phyloP scores from a whole-genome alignment of 1,139 yeast species.

The Meyerozyma carpophila region DNA sequence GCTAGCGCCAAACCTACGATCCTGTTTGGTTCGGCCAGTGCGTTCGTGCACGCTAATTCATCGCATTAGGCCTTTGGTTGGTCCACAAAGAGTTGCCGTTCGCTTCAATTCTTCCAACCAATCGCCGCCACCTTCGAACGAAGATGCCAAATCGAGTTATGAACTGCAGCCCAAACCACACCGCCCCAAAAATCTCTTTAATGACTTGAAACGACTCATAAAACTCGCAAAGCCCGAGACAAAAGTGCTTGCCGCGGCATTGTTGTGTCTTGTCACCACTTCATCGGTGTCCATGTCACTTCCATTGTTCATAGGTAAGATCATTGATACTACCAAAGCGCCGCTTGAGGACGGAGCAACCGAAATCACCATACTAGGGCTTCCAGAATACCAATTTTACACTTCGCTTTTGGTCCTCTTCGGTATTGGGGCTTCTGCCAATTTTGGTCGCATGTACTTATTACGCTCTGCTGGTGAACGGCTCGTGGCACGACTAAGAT shows the following conservation, averaged over 20 bases:
- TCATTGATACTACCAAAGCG: conserved; percentile 35
- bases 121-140: background rate
- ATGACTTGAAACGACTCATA: conserved; percentile 23
- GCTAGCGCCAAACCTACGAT: background rate
- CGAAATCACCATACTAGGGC: conserved; percentile 23
- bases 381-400: conserved; percentile 30
- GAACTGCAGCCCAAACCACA: conserved; percentile 3
- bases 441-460: conserved; percentile 73
- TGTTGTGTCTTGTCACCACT: conserved; percentile 55
- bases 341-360: conserved; percentile 21
- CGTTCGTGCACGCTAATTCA: background rate
- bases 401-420: conserved; percentile 42
- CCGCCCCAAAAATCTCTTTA: conserved; percentile 3
- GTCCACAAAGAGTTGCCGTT: background rate
- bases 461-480: conserved; percentile 80
- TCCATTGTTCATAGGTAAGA: conserved; percentile 80
- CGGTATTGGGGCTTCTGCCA: conserved; percentile 66
- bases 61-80: background rate
- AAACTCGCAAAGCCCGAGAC: conserved; percentile 36
- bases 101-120: background rate
- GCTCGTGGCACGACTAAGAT: conserved; percentile 75
- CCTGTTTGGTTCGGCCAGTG: background rate
- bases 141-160: conserved; percentile 1
- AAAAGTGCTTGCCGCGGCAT: conserved; percentile 39
- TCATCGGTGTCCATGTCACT: conserved; percentile 53